These are phyloP conservation scores for Torulaspora gathmanii DNA, from an alignment of 805 yeast species.

Conservation along the genomic window DNA sequence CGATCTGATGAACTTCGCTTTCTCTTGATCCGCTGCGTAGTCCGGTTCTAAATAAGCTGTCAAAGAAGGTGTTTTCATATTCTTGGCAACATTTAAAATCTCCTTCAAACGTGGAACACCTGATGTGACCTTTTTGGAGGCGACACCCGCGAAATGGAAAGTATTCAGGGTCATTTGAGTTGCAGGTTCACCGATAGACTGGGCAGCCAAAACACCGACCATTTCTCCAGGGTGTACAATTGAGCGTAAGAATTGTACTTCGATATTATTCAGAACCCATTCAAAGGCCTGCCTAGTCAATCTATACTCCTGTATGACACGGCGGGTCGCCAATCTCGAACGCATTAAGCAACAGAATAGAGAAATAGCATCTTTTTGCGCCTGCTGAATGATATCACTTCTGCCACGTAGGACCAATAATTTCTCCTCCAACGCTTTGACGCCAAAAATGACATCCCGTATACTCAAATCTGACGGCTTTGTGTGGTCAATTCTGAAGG, in stretches of 20 bases:
- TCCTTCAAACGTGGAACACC: constrained; percentile 98
- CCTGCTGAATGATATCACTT: constrained; percentile 67
- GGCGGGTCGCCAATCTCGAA: constrained; percentile 84
- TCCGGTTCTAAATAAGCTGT: constrained; percentile 86
- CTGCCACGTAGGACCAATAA: constrained; percentile 80
- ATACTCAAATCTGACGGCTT: constrained; percentile 87
- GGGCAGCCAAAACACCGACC: constrained; percentile 98
- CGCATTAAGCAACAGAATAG: constrained; percentile 88
- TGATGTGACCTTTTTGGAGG: constrained; percentile 90
- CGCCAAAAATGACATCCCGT: constrained; percentile 70
- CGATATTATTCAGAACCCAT: constrained; percentile 94
- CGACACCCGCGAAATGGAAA: constrained; percentile 97
- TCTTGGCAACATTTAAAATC: constrained; percentile 96
- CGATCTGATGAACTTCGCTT: constrained; percentile 91
- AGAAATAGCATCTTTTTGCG: constrained; percentile 87
- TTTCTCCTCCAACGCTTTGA: constrained; percentile 60
- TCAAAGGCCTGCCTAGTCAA: constrained; percentile 82
- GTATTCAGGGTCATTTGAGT: constrained; percentile 97
- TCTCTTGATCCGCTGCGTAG: constrained; percentile 81
- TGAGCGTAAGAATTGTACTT: constrained; percentile 86
- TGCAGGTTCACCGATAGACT: constrained; percentile 97
- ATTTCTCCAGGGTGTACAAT: constrained; percentile 95
- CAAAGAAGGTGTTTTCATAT: constrained; percentile 98
- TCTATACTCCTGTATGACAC: constrained; percentile 87
- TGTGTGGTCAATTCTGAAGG: constrained; percentile 86